Base-by-base conservation (phyloP, 2,329 filamentous ascomycete genomes). In the Tolypocladium sp. region DNA sequence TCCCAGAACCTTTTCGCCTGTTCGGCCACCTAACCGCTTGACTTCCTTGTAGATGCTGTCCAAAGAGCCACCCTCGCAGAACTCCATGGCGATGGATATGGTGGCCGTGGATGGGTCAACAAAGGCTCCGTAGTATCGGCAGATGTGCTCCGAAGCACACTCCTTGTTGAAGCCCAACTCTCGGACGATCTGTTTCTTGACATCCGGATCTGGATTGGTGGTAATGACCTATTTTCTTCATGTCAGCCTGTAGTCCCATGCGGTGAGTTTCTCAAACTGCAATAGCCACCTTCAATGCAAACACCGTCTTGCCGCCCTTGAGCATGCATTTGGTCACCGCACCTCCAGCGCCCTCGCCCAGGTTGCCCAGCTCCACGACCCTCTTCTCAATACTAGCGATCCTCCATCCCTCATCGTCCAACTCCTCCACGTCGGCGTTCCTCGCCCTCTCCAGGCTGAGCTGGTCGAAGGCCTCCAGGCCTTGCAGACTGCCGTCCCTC, bases 11-110 rank as follows among this genome's bases (percentile, higher is more conserved):
- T 97, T 99, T 73, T 99, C 94, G 65, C 94, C 94, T 0, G 93
- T 97, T 56, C 94, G 86, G 13, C 94, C 94, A 49, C 93, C 93
- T 2, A 97, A 84, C 66, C 94, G 91, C 78, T 96, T 96, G 41
- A 99, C 92, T 75, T 99, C 94, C 65, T 91, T 91, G 79, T 99
- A 99, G 64, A 99, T 94, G 71, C 91, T 94, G 77, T 99, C 92
- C 25, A 99, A 82, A 54, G 91, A 96, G 57, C 94, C 94, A 60
- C 94, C 94, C 75, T 97, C 94, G 71, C 94, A 99, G 69, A 96
- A 97, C 72, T 99, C 94, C 94, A 99, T 99, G 59, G 92, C 92
- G 70, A 99, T 99, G 55, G 91, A 96, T 65, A 99, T 97, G 55
- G 93, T 97, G 56, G 92, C 91, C 12, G 91, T 95, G n/a, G 91